Evolutionary conservation across 371 early-diverging fungal genomes (phyloP).

Genomic region (Syncephalis fuscata): DNA sequence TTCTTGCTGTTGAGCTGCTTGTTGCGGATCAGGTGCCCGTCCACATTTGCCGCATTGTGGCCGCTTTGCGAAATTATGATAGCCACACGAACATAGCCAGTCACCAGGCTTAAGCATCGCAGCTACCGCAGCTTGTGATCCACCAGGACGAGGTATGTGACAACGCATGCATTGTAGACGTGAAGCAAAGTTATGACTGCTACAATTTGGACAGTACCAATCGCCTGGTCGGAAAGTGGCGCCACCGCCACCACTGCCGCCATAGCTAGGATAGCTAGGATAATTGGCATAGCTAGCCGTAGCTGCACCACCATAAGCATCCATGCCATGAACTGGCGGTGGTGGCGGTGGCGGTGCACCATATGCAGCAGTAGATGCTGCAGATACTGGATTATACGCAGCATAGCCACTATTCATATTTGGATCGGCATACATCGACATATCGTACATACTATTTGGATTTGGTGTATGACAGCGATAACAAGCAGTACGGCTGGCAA

Average conservation of each 20-base stretch:
- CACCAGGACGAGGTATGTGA: slow-evolving; percentile 11
- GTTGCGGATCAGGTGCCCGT: slow-evolving; percentile 8
- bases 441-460: slow-evolving; percentile 4
- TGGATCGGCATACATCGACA: too few relatives aligned
- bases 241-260: slow-evolving; percentile 9
- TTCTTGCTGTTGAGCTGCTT: too few relatives aligned
- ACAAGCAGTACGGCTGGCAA: slow-evolving; percentile 44
- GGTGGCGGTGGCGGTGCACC: too few relatives aligned
- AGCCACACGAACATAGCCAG: slow-evolving; percentile 39
- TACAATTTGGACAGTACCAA: slow-evolving; percentile 43
- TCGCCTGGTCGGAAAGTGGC: slow-evolving; percentile 39
- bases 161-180: slow-evolving; percentile 46
- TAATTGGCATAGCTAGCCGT: slow-evolving; percentile 11
- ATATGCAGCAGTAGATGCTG: not conserved
- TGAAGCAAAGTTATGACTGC: slow-evolving; percentile 47
- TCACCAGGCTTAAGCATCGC: slow-evolving; percentile 31
- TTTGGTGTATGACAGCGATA: slow-evolving; percentile 35
- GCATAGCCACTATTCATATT: slow-evolving; percentile 4
- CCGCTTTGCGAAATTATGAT: slow-evolving; percentile 38
- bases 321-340: slow-evolving; percentile 8
- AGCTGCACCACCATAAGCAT: slow-evolving; percentile 2
- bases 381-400: not conserved
- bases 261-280: slow-evolving; percentile 8
- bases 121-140: slow-evolving; percentile 8
- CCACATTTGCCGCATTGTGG: slow-evolving; percentile 17